Evolutionary conservation across 257 asterid genomes (phyloP).

Genomic region (Coffea canephora): DNA sequence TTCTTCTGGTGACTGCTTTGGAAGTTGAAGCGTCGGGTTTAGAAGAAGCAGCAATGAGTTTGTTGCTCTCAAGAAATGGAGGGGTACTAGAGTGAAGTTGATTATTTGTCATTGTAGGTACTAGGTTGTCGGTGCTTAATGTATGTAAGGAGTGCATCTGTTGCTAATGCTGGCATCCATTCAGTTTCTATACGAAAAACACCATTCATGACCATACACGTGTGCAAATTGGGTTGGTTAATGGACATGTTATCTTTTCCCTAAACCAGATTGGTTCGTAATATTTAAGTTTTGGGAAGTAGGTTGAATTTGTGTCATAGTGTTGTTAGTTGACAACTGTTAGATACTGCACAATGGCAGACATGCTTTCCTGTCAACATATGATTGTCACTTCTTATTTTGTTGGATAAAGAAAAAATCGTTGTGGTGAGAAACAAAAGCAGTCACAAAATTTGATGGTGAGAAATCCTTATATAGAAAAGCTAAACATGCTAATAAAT

Average conservation of each 20-base stretch:
- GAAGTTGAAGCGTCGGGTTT: not conserved
- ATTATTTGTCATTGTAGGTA: not conserved
- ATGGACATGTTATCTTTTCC: not conserved
- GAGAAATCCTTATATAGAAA: not conserved
- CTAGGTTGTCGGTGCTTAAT: not conserved
- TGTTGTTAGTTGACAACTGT: slow-evolving; percentile 2
- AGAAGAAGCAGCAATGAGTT: not conserved
- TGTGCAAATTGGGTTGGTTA: not conserved
- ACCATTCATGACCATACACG: not conserved
- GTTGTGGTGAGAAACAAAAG: not conserved
- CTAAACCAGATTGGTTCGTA: not conserved
- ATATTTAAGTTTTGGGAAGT: not conserved
- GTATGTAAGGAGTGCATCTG: not conserved
- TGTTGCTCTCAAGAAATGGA: not conserved
- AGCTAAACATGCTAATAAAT: too few species aligned
- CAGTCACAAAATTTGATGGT: not conserved
- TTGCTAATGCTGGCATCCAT: not conserved
- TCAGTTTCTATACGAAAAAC: not conserved
- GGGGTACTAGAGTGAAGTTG: not conserved
- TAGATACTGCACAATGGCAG: not conserved
- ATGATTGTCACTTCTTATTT: too few species aligned
- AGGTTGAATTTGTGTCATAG: not conserved
- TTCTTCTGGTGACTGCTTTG: not conserved
- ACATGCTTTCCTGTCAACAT: too few species aligned
- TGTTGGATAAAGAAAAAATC: not conserved